phyloP scores from a whole-genome alignment of 129 eudicot genomes.

The Tagetes erecta region DNA sequence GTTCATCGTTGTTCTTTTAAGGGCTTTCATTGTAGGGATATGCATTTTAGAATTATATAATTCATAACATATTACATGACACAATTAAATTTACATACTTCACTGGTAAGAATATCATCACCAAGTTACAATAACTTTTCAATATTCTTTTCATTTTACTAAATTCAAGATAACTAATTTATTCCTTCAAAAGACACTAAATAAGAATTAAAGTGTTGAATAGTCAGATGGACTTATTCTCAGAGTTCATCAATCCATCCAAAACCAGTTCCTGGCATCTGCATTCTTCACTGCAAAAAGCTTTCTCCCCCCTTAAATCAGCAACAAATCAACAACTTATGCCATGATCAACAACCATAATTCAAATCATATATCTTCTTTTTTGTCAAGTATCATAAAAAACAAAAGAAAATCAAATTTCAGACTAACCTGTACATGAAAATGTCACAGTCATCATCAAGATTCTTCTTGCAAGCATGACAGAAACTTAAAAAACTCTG shows the following conservation, averaged over 20 bases:
- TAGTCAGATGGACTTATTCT: background rate
- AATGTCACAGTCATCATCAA: conserved; percentile 63
- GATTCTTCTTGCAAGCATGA: conserved; percentile 60
- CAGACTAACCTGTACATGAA: conserved; percentile 60
- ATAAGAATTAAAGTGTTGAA: background rate
- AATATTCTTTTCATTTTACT: background rate
- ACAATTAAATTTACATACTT: background rate
- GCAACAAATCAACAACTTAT: background rate
- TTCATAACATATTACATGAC: background rate
- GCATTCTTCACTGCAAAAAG: conserved; percentile 67
- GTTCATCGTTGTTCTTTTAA: no score
- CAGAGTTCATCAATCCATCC: conserved; percentile 42
- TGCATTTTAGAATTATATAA: background rate
- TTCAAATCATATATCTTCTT: background rate
- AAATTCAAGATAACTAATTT: background rate
- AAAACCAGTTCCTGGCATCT: conserved; percentile 55
- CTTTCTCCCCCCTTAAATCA: conserved; percentile 59
- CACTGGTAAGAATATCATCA: background rate
- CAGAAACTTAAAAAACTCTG: conserved; percentile 48
- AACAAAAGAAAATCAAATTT: background rate
- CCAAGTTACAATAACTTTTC: background rate
- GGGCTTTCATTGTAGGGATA: background rate
- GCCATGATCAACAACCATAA: conserved; percentile 3
- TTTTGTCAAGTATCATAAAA: background rate
- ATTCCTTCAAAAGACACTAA: background rate